These are phyloP conservation scores for Didymellaceae sp. DNA, from an alignment of 2,329 filamentous ascomycete species.

Conservation along the genomic window DNA sequence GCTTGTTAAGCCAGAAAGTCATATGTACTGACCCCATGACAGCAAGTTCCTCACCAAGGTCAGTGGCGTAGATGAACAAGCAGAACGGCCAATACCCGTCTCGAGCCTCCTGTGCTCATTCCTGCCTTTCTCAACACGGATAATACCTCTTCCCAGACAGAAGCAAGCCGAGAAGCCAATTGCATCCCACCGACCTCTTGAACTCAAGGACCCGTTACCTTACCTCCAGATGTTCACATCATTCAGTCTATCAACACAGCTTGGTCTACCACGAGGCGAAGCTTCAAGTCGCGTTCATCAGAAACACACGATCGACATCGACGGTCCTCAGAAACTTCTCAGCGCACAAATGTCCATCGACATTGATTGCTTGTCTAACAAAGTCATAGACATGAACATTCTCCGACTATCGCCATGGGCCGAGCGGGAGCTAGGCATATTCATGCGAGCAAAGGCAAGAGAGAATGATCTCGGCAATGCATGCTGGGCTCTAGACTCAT, in stretches of 20 bases:
- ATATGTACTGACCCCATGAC: conserved; percentile 20
- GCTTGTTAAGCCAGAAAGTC: background rate
- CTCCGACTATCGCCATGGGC: conserved; percentile 64
- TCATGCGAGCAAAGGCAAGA: conserved; percentile 52
- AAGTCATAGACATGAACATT: conserved; percentile 63
- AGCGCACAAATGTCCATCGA: conserved; percentile 63
- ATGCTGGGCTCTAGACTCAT: conserved; percentile 72
- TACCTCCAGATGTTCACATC: conserved; percentile 76
- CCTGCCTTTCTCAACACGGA: conserved; percentile 45
- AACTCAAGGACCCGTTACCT: conserved; percentile 68
- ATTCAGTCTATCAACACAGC: conserved; percentile 65
- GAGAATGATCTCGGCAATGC: conserved; percentile 64
- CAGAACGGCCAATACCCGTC: conserved; percentile 32
- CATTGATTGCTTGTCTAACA: conserved; percentile 51
- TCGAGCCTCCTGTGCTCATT: conserved; percentile 50
- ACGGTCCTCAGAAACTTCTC: conserved; percentile 62
- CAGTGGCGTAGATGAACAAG: conserved; percentile 19
- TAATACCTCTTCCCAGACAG: conserved; percentile 32
- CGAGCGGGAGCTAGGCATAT: conserved; percentile 63
- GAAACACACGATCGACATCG: conserved; percentile 62
- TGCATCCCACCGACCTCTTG: conserved; percentile 69
- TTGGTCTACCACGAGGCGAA: conserved; percentile 41
- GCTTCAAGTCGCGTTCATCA: conserved; percentile 28
- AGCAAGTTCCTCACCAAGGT: conserved; percentile 37
- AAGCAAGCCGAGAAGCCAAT: conserved; percentile 48